Conservation (phyloP, 1,139 yeast species). For the Lodderomyces theae region DNA sequence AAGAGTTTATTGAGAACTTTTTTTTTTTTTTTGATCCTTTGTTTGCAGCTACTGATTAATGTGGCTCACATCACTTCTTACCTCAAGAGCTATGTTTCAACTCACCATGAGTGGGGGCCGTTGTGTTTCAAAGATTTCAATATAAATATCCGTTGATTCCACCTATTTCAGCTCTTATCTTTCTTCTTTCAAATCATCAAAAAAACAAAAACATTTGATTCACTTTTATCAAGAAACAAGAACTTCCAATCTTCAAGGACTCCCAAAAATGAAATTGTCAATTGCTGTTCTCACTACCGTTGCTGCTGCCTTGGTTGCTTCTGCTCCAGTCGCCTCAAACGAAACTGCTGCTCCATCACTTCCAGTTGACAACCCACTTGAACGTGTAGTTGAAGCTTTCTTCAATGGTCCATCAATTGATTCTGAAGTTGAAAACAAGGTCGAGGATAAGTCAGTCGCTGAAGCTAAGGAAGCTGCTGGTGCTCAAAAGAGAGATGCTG, state of each 20-base stretch:
- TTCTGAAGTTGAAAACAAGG: conserved; percentile 6
- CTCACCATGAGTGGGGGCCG: not conserved
- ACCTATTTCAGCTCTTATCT: not conserved
- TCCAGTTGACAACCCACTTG: conserved; percentile 4
- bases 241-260: conserved; percentile 1
- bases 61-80: no score
- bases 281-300: conserved; percentile 11
- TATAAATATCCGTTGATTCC: conserved; percentile 3
- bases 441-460: conserved; percentile 6
- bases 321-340: conserved; percentile 10
- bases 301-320: conserved; percentile 12
- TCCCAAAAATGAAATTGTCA: conserved; percentile 13
- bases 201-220: not conserved
- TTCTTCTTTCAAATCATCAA: conserved; percentile 1
- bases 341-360: conserved; percentile 5
- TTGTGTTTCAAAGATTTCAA: not conserved
- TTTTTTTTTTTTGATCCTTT: no score
- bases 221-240: conserved; percentile 2
- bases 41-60: not conserved
- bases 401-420: conserved; percentile 1
- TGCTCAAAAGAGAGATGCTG: conserved; percentile 10
- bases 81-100: not conserved
- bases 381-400: conserved; percentile 2
- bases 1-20: no score
- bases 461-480: conserved; percentile 9